These are phyloP conservation scores for Thymus mandschuricus DNA, from an alignment of 257 asterid species.

Conservation along the genomic window DNA sequence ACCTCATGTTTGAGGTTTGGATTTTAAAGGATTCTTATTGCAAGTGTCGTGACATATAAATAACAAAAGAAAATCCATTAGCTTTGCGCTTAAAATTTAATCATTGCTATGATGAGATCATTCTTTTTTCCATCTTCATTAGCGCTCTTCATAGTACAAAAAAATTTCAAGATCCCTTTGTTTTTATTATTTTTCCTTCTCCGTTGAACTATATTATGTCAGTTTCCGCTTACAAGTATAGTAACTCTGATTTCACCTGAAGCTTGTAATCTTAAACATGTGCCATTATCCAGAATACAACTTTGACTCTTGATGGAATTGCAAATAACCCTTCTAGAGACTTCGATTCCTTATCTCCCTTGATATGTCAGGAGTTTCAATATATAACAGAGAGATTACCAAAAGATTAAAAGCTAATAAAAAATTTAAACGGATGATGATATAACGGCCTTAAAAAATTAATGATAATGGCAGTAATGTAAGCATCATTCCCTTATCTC, in stretches of 20 bases:
- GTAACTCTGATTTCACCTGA: slow-evolving; percentile 7
- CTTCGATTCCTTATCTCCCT: neutral
- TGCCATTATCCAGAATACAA: neutral
- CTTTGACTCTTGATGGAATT: slow-evolving; percentile 1
- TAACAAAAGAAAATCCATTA: neutral
- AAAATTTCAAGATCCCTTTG: slow-evolving; percentile 1
- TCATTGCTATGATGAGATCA: neutral
- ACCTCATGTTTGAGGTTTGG: slow-evolving; percentile 97
- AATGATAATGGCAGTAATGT: neutral
- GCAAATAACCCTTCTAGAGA: slow-evolving; percentile 13
- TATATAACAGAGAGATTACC: slow-evolving; percentile 12
- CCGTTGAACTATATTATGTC: slow-evolving; percentile 12
- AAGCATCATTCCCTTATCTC: slow-evolving; percentile 6
- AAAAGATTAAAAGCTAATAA: neutral
- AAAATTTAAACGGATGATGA: neutral
- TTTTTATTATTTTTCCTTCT: neutral
- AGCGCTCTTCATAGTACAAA: neutral
- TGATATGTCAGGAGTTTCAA: slow-evolving; percentile 12
- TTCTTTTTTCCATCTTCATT: slow-evolving; percentile 22
- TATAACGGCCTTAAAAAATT: slow-evolving; percentile 13
- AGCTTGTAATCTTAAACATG: neutral
- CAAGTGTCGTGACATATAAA: neutral
- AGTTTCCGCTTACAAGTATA: slow-evolving; percentile 9
- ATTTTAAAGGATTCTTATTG: slow-evolving; percentile 7
- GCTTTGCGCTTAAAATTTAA: slow-evolving; percentile 1